Evolutionary conservation across 768 basidiomycete genomes (phyloP).

Genomic region (Lentinus tigrinus): DNA sequence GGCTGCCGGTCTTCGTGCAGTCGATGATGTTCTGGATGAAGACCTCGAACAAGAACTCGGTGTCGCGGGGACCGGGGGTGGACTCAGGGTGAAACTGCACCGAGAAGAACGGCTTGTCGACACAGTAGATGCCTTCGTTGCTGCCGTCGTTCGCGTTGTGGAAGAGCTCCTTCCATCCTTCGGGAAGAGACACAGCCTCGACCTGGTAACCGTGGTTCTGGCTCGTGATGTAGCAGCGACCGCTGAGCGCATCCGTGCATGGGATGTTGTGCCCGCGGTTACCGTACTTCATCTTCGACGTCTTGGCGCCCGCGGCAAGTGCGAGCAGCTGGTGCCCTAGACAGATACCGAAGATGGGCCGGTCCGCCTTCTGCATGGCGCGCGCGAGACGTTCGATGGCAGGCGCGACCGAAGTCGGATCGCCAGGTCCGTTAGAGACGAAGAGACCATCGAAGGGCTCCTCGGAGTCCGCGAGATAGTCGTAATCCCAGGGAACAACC

Average conservation of each 20-base stretch:
- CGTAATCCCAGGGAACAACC: conserved; percentile 96
- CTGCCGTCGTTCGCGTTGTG: conserved; percentile 95
- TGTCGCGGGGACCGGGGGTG: conserved; percentile 94
- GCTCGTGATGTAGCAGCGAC: conserved; percentile 97
- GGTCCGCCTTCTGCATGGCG: conserved; percentile 70
- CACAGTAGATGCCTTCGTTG: conserved; percentile 96
- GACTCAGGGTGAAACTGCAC: conserved; percentile 99
- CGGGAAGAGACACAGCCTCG: conserved; percentile 71
- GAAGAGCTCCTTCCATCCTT: conserved; percentile 93
- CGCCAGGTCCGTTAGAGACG: conserved; percentile 96
- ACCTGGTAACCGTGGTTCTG: conserved; percentile 99
- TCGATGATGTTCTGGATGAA: conserved; percentile 88
- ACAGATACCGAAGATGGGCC: conserved; percentile 97
- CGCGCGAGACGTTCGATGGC: conserved; percentile 69
- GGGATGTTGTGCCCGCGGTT: conserved; percentile 99
- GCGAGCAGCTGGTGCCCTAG: conserved; percentile 97
- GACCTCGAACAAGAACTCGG: conserved; percentile 97
- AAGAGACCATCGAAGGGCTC: conserved; percentile 94
- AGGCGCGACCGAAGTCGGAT: conserved; percentile 78
- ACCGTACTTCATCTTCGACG: conserved; percentile 99
- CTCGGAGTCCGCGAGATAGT: conserved; percentile 69
- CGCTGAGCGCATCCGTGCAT: conserved; percentile 90
- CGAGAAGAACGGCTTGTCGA: conserved; percentile 93
- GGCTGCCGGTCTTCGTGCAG: conserved; percentile 55
- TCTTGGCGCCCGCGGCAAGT: conserved; percentile 88